These are phyloP conservation scores for Cenchrus fungigraminus DNA, from an alignment of 176 grass and related monocot genomes.

Conservation along the genomic window DNA sequence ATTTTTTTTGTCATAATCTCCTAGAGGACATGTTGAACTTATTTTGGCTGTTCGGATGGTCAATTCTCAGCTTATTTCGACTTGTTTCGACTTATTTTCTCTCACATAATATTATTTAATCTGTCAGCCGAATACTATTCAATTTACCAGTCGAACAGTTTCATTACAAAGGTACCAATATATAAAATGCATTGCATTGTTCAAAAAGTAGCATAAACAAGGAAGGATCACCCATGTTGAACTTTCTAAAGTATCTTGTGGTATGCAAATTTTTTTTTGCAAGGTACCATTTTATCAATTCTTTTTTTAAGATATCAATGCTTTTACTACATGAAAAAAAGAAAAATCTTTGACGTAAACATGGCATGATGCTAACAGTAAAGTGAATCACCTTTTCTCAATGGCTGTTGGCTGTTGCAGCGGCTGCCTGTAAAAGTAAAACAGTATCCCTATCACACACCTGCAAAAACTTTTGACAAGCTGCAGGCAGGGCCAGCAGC, in stretches of 20 bases:
- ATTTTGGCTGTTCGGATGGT: too few species aligned
- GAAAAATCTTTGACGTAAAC: background rate
- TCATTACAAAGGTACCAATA: too few species aligned
- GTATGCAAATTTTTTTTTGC: background rate
- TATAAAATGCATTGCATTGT: background rate
- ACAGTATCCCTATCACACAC: background rate
- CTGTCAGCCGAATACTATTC: too few species aligned
- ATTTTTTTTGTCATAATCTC: background rate
- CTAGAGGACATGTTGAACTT: background rate
- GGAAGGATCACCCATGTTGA: background rate
- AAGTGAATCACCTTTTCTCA: constrained; percentile 46
- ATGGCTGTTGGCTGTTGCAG: constrained; percentile 1
- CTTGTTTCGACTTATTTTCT: too few species aligned
- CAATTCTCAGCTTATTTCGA: too few species aligned
- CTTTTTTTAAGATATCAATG: too few species aligned
- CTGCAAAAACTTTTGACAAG: constrained; percentile 49
- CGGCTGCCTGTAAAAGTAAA: background rate
- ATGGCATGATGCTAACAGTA: constrained; percentile 25
- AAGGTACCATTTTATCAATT: background rate
- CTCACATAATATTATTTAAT: too few species aligned
- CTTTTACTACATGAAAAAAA: background rate
- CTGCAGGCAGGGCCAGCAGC: constrained; percentile 1
- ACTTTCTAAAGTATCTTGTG: background rate
- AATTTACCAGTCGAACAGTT: too few species aligned
- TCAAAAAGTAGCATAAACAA: background rate